A percentile compares a stretch with the other conserved stretches of the same genome.
These are phyloP conservation scores for Alternaria viburni DNA, from an alignment of 2,329 filamentous ascomycete species.

Conservation along the genomic window DNA sequence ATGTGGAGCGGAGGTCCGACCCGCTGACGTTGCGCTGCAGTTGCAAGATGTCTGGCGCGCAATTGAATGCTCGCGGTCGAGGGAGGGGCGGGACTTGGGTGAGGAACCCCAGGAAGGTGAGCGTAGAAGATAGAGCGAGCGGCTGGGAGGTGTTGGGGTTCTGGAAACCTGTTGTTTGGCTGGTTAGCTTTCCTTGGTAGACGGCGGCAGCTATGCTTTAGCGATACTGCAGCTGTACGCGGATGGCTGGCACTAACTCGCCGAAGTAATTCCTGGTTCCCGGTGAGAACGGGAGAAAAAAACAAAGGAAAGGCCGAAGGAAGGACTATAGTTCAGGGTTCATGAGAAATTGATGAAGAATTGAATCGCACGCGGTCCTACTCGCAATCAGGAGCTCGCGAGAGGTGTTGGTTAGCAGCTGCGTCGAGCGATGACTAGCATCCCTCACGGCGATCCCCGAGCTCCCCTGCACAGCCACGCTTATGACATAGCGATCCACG, in stretches of 20 bases:
- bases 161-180: constrained; percentile 14
- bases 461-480: constrained; percentile 9
- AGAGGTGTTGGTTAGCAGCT: constrained; percentile 4
- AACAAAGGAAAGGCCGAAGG: constrained; percentile 6
- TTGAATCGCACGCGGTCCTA: constrained; percentile 3
- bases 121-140: not conserved
- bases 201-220: constrained; percentile 14
- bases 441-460: constrained; percentile 4
- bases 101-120: not conserved
- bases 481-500: not conserved
- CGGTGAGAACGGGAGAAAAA: not conserved
- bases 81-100: not conserved
- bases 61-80: constrained; percentile 13
- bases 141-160: constrained; percentile 1
- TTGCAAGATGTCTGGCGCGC: constrained; percentile 4
- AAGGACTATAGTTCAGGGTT: not conserved
- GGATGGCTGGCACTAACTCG: constrained; percentile 7
- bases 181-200: constrained; percentile 9
- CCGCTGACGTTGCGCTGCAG: constrained; percentile 2
- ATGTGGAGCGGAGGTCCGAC: constrained; percentile 14
- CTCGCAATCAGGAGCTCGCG: constrained; percentile 7
- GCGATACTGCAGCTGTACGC: constrained; percentile 11
- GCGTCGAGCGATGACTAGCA: not conserved
- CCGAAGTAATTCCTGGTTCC: constrained; percentile 1
- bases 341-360: not conserved